Conservation (phyloP, 1,284 basidiomycete species). For the Fistulina hepatica region DNA sequence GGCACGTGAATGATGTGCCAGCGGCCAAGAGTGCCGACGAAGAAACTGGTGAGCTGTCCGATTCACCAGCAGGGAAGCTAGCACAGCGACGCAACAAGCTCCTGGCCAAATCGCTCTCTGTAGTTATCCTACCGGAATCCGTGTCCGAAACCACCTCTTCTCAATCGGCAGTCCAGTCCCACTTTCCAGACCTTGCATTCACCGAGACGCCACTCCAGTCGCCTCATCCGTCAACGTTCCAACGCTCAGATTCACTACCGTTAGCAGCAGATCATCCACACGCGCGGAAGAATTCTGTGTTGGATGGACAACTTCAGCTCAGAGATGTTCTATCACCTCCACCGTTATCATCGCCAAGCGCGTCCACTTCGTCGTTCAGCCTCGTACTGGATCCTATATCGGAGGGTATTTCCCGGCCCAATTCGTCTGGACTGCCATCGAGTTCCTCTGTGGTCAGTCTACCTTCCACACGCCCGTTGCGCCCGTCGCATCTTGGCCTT, state of each 20-base stretch:
- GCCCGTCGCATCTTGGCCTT: conserved; percentile 31
- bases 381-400: conserved; percentile 60
- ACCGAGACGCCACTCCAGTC: no score
- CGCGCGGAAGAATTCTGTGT: conserved; percentile 60
- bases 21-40: no score
- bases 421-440: conserved; percentile 24
- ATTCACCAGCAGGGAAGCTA: conserved; percentile 23
- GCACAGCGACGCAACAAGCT: conserved; percentile 37
- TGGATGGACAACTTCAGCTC: conserved; percentile 42
- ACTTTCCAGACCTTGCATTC: no score
- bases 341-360: conserved; percentile 32
- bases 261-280: conserved; percentile 60
- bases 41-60: no score
- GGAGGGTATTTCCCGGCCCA: conserved; percentile 30
- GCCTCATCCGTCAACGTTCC: no score
- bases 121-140: conserved; percentile 43
- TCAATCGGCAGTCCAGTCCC: no score
- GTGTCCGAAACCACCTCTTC: no score
- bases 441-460: conserved; percentile 23
- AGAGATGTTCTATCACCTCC: conserved; percentile 23
- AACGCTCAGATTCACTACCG: conserved; percentile 35
- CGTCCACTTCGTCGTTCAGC: conserved; percentile 50
- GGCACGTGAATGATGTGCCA: no score
- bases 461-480: conserved; percentile 7
- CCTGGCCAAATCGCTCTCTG: conserved; percentile 45